phyloP scores from a whole-genome alignment of 768 basidiomycete genomes.

The Mycena latifolia region DNA sequence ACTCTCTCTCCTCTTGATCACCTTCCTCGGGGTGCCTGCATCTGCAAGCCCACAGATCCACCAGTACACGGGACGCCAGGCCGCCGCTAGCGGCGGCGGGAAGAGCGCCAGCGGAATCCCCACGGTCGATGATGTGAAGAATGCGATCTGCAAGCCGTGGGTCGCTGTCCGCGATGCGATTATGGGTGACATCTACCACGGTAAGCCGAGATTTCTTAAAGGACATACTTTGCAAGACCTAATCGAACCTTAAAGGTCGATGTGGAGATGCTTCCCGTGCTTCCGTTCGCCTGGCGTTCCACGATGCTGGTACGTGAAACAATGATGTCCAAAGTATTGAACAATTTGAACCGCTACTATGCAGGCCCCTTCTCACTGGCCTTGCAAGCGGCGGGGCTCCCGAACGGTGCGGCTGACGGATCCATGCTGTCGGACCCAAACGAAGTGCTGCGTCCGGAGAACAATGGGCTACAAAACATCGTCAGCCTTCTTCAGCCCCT shows the following conservation, averaged over 20 bases:
- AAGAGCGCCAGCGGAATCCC: neutral
- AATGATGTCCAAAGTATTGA: neutral
- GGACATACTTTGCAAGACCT: neutral
- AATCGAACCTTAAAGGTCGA: neutral
- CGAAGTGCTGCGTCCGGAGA: too few relatives aligned
- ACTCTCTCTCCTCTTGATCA: neutral
- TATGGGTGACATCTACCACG: constrained; percentile 7
- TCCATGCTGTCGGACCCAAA: constrained; percentile 20
- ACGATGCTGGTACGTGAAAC: constrained; percentile 5
- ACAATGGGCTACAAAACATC: constrained; percentile 11
- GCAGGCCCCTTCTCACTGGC: constrained; percentile 22
- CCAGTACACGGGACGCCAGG: neutral
- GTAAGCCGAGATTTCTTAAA: neutral
- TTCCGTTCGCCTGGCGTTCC: constrained; percentile 8
- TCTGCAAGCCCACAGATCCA: neutral
- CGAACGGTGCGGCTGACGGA: constrained; percentile 25
- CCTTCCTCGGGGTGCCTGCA: too few relatives aligned
- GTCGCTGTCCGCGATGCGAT: too few relatives aligned
- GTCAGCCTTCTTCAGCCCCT: constrained; percentile 3
- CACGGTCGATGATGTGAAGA: constrained; percentile 3
- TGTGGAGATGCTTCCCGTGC: constrained; percentile 6
- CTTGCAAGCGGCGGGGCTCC: constrained; percentile 11
- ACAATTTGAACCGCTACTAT: neutral
- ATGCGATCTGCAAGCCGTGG: constrained; percentile 12
- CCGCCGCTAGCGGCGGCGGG: neutral